Evolutionary conservation across 495 filamentous ascomycete genomes (phyloP), one percentile per base, ranked within the genome.

Genomic region (Patellaria atrata): DNA sequence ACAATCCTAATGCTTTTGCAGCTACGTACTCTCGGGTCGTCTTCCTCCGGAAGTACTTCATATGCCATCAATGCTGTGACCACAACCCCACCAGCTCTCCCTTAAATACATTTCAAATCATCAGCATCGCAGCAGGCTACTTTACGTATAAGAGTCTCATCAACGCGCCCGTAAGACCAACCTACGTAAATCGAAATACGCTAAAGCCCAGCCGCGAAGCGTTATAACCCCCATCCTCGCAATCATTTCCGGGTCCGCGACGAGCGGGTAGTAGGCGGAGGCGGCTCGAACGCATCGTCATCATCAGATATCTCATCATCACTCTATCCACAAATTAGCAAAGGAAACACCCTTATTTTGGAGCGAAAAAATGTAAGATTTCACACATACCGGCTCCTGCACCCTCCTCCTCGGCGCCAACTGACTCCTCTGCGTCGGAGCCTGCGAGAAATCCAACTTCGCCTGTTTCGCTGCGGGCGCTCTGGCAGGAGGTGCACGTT

Each of bases 231-330:
- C n/a, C n/a, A n/a, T n/a, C n/a, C n/a, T n/a, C n/a, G n/a, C n/a
- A n/a, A n/a, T 38, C 26, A 44, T 35, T 35, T 38, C 24, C 47
- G 33, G 3, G 22, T 42, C 22, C 48, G 22, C 15, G 26, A 16
- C 16, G 27, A 40, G n/a, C 47, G 25, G 9, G 42, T 18, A n/a
- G 41, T 38, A 23, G 49, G 13, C 9, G 32, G 24, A 9, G 29
- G 33, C 12, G 51, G 45, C 18, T 55, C 52, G 37, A 91, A 89
- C 1, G 79, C 83, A 61, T 93, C 84, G 37, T 80, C 70, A 19
- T 73, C 71, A 24, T 78, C 77, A 1, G 70, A 75, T 4, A 83
- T 82, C 38, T 79, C 68, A 42, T 73, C 79, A 46, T 84, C 81
- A 42, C 81, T 79, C 40, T 82, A 73, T 37, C 35, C 15, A 21